Evolutionary conservation across 306 rosid species (phyloP).

Genomic region (Castanea mollissima): DNA sequence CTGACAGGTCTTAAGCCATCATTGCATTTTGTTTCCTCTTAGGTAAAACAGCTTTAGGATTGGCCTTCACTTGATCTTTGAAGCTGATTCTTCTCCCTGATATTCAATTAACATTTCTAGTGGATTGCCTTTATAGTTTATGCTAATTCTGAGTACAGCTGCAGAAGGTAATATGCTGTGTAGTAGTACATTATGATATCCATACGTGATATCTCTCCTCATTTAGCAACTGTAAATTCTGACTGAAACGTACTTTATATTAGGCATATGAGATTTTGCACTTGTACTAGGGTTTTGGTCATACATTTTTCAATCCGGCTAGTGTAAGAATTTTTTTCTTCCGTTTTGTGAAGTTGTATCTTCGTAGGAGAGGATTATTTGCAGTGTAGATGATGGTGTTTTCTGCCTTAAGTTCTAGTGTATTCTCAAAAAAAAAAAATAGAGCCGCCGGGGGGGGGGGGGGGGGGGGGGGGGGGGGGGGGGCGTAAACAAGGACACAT

Average conservation of each 20-base stretch:
- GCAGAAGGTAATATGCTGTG: constrained; percentile 37
- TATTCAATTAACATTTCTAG: constrained; percentile 81
- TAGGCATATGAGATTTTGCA: constrained; percentile 72
- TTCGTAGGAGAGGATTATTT: background rate
- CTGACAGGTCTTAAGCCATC: background rate
- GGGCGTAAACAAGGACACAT: no score
- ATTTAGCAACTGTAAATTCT: constrained; percentile 14
- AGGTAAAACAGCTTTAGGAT: background rate
- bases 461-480: no score
- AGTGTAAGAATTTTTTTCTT: constrained; percentile 45
- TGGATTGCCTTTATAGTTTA: constrained; percentile 60
- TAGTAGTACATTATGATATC: background rate
- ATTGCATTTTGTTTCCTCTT: background rate
- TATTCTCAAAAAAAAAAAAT: no score
- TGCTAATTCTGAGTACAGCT: constrained; percentile 63
- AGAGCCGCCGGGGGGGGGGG: no score
- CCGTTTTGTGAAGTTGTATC: constrained; percentile 4
- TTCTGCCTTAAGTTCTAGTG: constrained; percentile 3
- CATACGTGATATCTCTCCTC: background rate
- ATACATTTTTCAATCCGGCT: constrained; percentile 88
- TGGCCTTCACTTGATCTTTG: constrained; percentile 12
- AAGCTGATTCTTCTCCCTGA: constrained; percentile 12
- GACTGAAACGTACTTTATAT: constrained; percentile 12
- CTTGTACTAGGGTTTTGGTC: constrained; percentile 68
- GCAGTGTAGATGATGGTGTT: background rate